Percentiles rank a stretch among this genome's conserved stretches.
phyloP scores from a whole-genome alignment of 768 basidiomycete genomes.

The Amanita subjunquillea region DNA sequence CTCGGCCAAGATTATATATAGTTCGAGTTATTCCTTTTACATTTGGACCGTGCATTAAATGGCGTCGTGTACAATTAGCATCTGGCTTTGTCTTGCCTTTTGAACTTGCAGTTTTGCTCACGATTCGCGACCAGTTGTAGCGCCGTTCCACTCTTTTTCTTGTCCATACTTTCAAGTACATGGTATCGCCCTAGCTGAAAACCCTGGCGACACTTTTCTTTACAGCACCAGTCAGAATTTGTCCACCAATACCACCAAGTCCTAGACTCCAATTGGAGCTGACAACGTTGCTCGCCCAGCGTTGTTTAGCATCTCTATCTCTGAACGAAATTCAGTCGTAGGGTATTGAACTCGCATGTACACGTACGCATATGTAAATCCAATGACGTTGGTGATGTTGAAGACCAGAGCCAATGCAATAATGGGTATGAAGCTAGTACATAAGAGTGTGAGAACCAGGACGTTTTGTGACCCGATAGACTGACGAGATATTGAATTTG shows the following conservation, averaged over 20 bases:
- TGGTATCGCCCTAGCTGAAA: constrained; percentile 35
- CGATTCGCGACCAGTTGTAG: constrained; percentile 2
- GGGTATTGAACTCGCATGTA: background rate
- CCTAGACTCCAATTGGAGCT: constrained; percentile 65
- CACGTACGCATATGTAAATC: constrained; percentile 89
- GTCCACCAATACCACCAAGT: constrained; percentile 76
- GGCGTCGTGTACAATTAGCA: constrained; percentile 1
- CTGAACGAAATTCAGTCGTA: constrained; percentile 23
- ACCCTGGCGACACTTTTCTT: constrained; percentile 73
- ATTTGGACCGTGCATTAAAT: constrained; percentile 1
- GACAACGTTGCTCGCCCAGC: constrained; percentile 74
- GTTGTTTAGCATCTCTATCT: constrained; percentile 87
- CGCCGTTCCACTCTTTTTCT: background rate
- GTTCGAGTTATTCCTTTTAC: constrained; percentile 1
- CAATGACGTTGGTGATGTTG: constrained; percentile 91
- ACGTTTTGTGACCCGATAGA: background rate
- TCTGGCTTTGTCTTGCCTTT: background rate
- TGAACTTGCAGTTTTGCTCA: constrained; percentile 8
- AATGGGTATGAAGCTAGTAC: constrained; percentile 81
- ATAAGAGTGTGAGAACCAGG: background rate
- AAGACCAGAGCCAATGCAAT: constrained; percentile 91
- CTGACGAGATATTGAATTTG: constrained; percentile 37
- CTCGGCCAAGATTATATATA: constrained; percentile 4
- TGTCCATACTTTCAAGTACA: background rate
- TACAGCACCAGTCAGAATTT: constrained; percentile 72